Evolutionary conservation across 73 alveolate species (phyloP).

Genomic region (Symbiodinium natans): DNA sequence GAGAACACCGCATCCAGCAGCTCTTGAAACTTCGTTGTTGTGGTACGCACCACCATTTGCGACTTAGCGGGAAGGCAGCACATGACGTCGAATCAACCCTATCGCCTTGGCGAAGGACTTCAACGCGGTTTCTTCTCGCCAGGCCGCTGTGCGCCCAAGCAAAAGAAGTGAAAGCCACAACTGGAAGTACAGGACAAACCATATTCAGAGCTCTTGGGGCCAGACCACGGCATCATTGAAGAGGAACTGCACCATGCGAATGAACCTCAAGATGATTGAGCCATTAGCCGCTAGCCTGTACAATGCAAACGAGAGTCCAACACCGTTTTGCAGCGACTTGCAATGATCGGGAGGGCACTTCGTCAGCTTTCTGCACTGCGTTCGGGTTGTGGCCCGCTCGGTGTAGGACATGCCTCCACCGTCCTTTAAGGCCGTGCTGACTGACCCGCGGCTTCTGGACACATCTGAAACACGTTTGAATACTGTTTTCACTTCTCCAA

Average conservation of each 20-base stretch:
- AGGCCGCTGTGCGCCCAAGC: not conserved
- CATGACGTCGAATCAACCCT: not conserved
- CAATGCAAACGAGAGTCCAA: not conserved
- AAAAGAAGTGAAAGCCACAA: not conserved
- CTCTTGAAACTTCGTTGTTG: slow-evolving; percentile 75
- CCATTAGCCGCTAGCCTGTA: not conserved
- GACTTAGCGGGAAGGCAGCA: not conserved
- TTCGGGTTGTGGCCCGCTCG: slow-evolving; percentile 93
- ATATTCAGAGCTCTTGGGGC: not conserved
- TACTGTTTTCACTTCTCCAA: too few species aligned
- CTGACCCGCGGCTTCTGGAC: too few species aligned
- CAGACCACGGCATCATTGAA: slow-evolving; percentile 74
- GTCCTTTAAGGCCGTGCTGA: too few species aligned
- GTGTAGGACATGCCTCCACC: slow-evolving; percentile 93
- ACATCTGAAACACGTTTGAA: too few species aligned
- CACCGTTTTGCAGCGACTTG: not conserved
- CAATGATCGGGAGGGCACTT: not conserved
- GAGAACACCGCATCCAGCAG: slow-evolving; percentile 1
- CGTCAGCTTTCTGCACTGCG: slow-evolving; percentile 93
- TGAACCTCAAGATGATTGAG: slow-evolving; percentile 16
- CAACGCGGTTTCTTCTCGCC: not conserved
- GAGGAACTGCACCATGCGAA: slow-evolving; percentile 84
- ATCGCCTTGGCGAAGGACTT: not conserved
- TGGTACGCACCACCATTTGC: slow-evolving; percentile 79
- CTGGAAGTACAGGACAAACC: not conserved